Evolutionary conservation across 495 filamentous ascomycete genomes (phyloP), one percentile per base, ranked within the genome.

Genomic region (Paragyromitra xinjiangensis): DNA sequence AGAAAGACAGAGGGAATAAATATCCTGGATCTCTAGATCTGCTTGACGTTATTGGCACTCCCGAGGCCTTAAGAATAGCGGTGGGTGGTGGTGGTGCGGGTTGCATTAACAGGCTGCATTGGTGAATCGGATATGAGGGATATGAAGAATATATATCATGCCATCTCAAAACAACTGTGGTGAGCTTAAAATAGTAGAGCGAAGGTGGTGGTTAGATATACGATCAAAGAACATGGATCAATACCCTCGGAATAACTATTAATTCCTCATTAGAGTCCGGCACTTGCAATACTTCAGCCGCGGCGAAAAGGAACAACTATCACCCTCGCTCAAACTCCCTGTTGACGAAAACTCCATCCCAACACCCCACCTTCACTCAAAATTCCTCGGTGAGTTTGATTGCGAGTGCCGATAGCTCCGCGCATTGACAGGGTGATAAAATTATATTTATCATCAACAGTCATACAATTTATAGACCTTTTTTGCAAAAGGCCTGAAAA

Each of bases 351-450:
- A 34, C 40, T 50, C 56, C 68, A 58, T 71, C 56, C 24, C 58
- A 62, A 61, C 53, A 69, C 68, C 68, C 68, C 68, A 71, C 55
- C 29, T 58, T 29, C 51, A 34, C 22, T 42, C 50, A 12, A 34
- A 39, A n/a, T n/a, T 59, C 53, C 22, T 29, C 55, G 68, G 68
- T 16, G 55, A 19, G 58, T 62, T 70, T 14, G 29, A 34, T 51
- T 19, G 44, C 24, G 56, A 62, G 44, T 50, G 58, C 68, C 55
- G 56, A 71, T 45, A 29, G 24, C 24, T 50, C 29, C 55, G 22
- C 26, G 45, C 45, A 39, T 26, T 7, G 22, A 24, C 29, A 39
- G 19, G 50, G 14, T 29, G 37, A 39, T 14, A 69, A 24, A 16
- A 12, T 39, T 34, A 3, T 34, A 34, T 34, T 34, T 3, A 34